These are phyloP conservation scores for Begonia fuchsioides DNA, from an alignment of 306 rosid species.

Conservation along the genomic window DNA sequence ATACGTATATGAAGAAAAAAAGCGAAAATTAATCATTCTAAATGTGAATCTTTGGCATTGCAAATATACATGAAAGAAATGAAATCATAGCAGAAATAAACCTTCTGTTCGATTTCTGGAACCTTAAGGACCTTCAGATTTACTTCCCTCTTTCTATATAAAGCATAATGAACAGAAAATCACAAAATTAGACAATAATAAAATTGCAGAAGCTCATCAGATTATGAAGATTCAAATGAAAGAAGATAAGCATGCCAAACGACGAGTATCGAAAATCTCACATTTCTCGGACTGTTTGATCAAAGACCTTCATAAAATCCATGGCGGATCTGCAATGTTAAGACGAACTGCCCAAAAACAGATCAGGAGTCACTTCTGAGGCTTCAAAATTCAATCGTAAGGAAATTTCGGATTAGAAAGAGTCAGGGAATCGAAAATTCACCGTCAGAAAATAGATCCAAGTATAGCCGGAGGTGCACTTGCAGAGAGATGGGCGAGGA, in stretches of 20 bases:
- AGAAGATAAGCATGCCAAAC: not conserved
- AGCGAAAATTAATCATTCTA: too few species aligned
- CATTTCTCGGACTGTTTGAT: slow-evolving; percentile 99
- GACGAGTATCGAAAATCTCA: slow-evolving; percentile 21
- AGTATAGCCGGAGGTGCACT: too few species aligned
- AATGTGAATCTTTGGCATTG: too few species aligned
- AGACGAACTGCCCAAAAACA: not conserved
- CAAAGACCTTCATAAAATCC: slow-evolving; percentile 99
- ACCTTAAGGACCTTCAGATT: slow-evolving; percentile 95
- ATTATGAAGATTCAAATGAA: not conserved
- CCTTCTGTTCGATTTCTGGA: slow-evolving; percentile 99
- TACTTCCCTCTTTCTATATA: slow-evolving; percentile 91
- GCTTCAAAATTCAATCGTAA: not conserved
- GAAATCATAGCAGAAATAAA: slow-evolving; percentile 1
- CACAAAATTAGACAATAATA: slow-evolving; percentile 9
- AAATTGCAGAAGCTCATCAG: slow-evolving; percentile 5
- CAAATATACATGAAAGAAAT: slow-evolving; percentile 6
- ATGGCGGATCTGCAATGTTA: slow-evolving; percentile 43
- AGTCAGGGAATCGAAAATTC: not conserved
- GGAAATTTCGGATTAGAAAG: not conserved
- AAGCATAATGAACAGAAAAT: slow-evolving; percentile 4
- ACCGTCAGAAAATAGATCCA: not conserved
- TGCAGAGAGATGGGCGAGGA: too few species aligned
- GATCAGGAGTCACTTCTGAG: not conserved
- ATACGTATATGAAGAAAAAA: too few species aligned